A percentile compares a stretch with the other conserved stretches of the same genome.
Conservation (phyloP, 352 stramenopile genomes). For the Peronospora destructor region DNA sequence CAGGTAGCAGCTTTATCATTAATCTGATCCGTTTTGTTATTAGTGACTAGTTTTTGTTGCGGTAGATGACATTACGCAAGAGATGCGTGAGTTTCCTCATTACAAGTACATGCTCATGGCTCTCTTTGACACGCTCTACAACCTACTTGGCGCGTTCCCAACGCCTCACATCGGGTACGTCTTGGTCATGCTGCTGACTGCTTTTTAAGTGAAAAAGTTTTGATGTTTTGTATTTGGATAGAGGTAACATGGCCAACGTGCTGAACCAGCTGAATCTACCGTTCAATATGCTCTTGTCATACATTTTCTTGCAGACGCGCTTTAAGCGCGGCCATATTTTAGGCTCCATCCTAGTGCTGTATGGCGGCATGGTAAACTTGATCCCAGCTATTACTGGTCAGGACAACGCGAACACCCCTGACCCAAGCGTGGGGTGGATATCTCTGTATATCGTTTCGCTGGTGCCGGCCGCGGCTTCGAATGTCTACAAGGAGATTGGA, state of each 20-base stretch:
- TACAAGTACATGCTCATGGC: constrained; percentile 86
- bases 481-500: constrained; percentile 87
- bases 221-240: constrained; percentile 13
- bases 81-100: constrained; percentile 78
- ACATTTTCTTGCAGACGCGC: constrained; percentile 65
- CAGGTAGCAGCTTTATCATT: constrained; percentile 20
- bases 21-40: neutral
- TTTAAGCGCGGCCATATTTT: constrained; percentile 84
- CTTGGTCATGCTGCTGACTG: neutral
- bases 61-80: constrained; percentile 72
- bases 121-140: constrained; percentile 79
- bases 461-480: constrained; percentile 60
- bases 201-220: neutral
- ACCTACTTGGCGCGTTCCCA: constrained; percentile 74
- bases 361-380: constrained; percentile 80
- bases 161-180: constrained; percentile 78
- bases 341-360: constrained; percentile 78
- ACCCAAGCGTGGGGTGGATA: constrained; percentile 73
- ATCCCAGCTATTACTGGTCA: constrained; percentile 69
- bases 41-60: constrained; percentile 1
- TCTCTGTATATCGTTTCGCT: constrained; percentile 71
- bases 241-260: constrained; percentile 81
- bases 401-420: constrained; percentile 59
- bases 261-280: constrained; percentile 79
- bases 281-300: constrained; percentile 83